Conservation (phyloP, 805 yeast genomes). For the Metschnikowia arizonensis region DNA sequence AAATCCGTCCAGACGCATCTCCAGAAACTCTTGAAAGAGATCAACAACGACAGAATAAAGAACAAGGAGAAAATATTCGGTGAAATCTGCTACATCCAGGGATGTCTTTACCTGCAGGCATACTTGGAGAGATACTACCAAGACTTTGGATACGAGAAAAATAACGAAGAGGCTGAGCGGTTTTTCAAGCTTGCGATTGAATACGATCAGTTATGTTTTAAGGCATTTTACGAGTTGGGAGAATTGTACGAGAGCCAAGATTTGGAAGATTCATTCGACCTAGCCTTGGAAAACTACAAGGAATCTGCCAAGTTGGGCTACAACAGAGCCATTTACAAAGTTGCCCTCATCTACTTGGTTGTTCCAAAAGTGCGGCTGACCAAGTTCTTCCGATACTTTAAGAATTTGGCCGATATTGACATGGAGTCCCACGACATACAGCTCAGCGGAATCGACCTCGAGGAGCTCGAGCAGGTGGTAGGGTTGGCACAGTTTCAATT, state of each 20-base stretch:
- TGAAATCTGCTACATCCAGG: conserved; percentile 37
- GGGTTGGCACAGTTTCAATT: conserved; percentile 40
- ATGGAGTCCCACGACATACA: conserved; percentile 29
- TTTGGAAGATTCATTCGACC: conserved; percentile 26
- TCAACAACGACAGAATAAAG: conserved; percentile 15
- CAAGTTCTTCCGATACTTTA: conserved; percentile 33
- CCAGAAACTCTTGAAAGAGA: conserved; percentile 33
- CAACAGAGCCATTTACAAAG: conserved; percentile 41
- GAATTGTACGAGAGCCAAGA: conserved; percentile 36
- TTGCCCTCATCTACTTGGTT: conserved; percentile 35
- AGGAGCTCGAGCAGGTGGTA: conserved; percentile 39
- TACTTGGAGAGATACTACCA: conserved; percentile 29
- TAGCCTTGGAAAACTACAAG: conserved; percentile 33
- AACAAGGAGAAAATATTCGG: conserved; percentile 17
- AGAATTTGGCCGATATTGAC: conserved; percentile 37
- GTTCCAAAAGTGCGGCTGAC: conserved; percentile 32
- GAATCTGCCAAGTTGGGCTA: conserved; percentile 41
- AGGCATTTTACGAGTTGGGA: conserved; percentile 36
- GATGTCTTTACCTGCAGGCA: conserved; percentile 36
- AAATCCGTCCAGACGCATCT: conserved; percentile 38
- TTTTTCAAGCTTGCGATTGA: conserved; percentile 32
- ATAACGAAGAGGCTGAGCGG: conserved; percentile 26
- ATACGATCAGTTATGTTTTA: conserved; percentile 29
- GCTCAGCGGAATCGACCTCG: conserved; percentile 35
- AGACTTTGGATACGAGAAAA: conserved; percentile 32